Percentiles rank a stretch among this genome's conserved stretches.
phyloP scores from a whole-genome alignment of 352 stramenopile species.

The Pythium volutum region DNA sequence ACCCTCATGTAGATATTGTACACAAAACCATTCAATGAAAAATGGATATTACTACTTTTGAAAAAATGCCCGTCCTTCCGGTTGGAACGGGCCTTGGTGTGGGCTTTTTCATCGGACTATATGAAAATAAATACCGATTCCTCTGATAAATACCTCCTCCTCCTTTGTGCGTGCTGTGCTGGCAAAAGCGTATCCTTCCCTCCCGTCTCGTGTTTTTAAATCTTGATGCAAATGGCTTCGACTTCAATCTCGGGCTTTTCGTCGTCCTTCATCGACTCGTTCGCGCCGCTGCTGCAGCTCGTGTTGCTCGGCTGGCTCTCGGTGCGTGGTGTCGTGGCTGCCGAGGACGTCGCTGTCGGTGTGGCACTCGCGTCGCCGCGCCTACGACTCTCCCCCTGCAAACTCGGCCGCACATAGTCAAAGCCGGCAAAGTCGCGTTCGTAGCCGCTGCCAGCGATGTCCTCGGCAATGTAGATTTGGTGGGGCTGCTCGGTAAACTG shows the following conservation, averaged over 20 bases:
- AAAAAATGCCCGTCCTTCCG: too few species aligned
- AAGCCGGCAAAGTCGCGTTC: constrained; percentile 82
- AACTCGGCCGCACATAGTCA: constrained; percentile 65
- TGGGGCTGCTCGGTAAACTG: constrained; percentile 85
- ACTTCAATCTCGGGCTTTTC: constrained; percentile 65
- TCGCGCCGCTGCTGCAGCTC: constrained; percentile 31
- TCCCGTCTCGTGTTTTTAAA: constrained; percentile 31
- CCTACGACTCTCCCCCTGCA: not conserved
- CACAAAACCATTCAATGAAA: not conserved
- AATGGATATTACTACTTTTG: too few species aligned
- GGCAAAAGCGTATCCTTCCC: constrained; percentile 15
- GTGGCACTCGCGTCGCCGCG: not conserved
- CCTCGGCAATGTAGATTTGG: constrained; percentile 71
- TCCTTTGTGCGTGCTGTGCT: not conserved
- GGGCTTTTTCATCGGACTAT: too few species aligned
- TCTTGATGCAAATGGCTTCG: constrained; percentile 58
- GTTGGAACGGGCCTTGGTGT: too few species aligned
- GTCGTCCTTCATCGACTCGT: constrained; percentile 35
- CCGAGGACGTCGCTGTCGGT: constrained; percentile 15
- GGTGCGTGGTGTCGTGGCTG: constrained; percentile 20
- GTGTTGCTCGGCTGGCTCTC: constrained; percentile 24
- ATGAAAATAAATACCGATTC: too few species aligned
- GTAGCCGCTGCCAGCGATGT: constrained; percentile 50
- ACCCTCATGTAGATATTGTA: constrained; percentile 38
- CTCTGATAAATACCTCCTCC: constrained; percentile 19